Evolutionary conservation across 1,284 basidiomycete genomes (phyloP).

Genomic region (Microbotryomycetes sp.): DNA sequence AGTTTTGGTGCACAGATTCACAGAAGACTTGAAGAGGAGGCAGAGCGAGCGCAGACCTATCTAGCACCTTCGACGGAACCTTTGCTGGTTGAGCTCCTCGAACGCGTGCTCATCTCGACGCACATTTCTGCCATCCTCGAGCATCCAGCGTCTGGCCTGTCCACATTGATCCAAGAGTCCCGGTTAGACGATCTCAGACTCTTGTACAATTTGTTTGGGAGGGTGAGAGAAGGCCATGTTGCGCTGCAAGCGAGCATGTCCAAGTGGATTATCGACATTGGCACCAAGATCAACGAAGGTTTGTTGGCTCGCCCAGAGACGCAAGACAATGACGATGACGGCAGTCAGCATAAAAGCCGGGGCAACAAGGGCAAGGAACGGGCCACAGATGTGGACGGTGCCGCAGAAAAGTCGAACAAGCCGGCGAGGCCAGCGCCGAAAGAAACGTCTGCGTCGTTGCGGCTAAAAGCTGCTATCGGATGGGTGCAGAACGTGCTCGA

Average conservation of each 20-base stretch:
- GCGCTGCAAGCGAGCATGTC: slow-evolving; percentile 64
- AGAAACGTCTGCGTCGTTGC: slow-evolving; percentile 22
- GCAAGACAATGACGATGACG: slow-evolving; percentile 40
- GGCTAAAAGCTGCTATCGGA: slow-evolving; percentile 56
- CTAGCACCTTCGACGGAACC: slow-evolving; percentile 66
- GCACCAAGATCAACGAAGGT: slow-evolving; percentile 66
- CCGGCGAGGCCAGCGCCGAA: slow-evolving; percentile 48
- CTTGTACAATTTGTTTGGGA: slow-evolving; percentile 68
- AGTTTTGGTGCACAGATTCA: slow-evolving; percentile 56
- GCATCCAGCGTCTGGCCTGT: slow-evolving; percentile 78
- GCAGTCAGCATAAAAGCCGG: slow-evolving; percentile 38
- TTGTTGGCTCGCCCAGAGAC: not conserved
- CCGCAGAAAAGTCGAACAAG: slow-evolving; percentile 39
- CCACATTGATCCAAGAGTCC: slow-evolving; percentile 77
- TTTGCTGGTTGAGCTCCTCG: slow-evolving; percentile 66
- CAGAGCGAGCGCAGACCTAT: slow-evolving; percentile 81
- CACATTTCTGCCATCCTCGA: slow-evolving; percentile 68
- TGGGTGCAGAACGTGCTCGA: slow-evolving; percentile 93
- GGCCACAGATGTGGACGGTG: slow-evolving; percentile 52
- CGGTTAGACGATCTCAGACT: slow-evolving; percentile 69
- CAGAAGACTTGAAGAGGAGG: slow-evolving; percentile 72
- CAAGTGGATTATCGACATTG: slow-evolving; percentile 65
- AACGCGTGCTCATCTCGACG: slow-evolving; percentile 66
- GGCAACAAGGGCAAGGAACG: slow-evolving; percentile 22
- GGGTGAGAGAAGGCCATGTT: slow-evolving; percentile 60